Evolutionary conservation across 169 alveolate species (phyloP), one percentile per base, ranked within the genome.

Genomic region (Plasmodium knowlesi): DNA sequence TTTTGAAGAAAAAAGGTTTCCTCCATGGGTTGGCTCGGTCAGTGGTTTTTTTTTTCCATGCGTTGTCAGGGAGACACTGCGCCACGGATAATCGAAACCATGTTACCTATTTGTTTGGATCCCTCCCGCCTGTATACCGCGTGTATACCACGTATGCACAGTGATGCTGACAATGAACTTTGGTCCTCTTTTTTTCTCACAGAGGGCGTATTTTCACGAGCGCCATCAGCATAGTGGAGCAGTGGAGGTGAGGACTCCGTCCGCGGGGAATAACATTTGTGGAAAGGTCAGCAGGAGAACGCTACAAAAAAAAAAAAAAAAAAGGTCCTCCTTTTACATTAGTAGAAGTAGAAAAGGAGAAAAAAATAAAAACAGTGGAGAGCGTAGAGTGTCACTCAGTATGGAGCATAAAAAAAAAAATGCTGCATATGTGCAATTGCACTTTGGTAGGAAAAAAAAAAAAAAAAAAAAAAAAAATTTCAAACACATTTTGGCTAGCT

Each of bases 1-100:
- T 76, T 79, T 39, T 61, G 90, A 4, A 89, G 37, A 89, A 89
- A 89, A 79, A 37, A 37, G 19, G 67, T 89, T 6, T 89, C 90
- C 28, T 57, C 89, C 94, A 89, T 89, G 46, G 30, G 41, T 28
- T 30, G n/a, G 28, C 14, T n/a, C 16, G 61, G 16, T 46, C n/a
- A 10, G n/a, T 5, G 8, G n/a, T 3, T 0, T 3, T 1, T 0
- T 3, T 1, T 12, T 46, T 3, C n/a, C 57, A 1, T 12, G 10
- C n/a, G 10, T 46, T 0, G 12, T 46, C 57, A 46, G 57, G 4
- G 57, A 46, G 57, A 43, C 10, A 43, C 16, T 43, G 53, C 53
- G 14, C 53, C 53, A 43, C 53, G 53, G 53, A 46, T 46, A 46
- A 5, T 46, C 57, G n/a, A 16, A 10, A 16, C n/a, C 57, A 46